Base-by-base conservation (phyloP, 169 alveolate genomes). In the Cytauxzoon felis region DNA sequence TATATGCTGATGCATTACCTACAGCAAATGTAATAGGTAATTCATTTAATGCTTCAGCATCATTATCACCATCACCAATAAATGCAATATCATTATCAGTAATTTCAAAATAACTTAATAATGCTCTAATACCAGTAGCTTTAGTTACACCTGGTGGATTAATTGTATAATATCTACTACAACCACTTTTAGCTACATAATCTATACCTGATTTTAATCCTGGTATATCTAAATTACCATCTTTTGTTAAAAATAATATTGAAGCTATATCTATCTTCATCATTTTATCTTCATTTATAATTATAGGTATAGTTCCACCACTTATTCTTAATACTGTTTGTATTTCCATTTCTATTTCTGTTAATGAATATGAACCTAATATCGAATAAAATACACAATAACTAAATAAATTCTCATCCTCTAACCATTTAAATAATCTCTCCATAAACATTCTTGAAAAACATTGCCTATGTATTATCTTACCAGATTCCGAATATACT, bases 21-120 rank as follows among this genome's bases (percentile, higher is more conserved):
- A 70, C 75, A 19, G 82, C 82, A 49, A 42, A 70, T 6, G 82
- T 61, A 23, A 16, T 13, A 9, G 45, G 19, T 8, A 47, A 27
- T 16, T 34, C 27, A 42, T 60, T 24, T 61, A 70, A 7, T 26
- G 59, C 56, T 32, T 70, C 82, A 2, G 54, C 40, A 32, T 70
- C 82, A 33, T 70, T 70, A 3, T 24, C 19, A 2, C 82, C 82
- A 21, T 70, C 71, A 11, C 82, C 82, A 5, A 70, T 70, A 45
- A 40, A 64, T n/a, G 43, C 78, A 26, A 66, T 48, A 7, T 76
- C 78, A 26, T 33, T 57, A 9, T 66, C 62, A 9, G 75, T 32
- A 13, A 36, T 62, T 6, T 61, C 75, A 8, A 59, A 16, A 16
- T 52, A 24, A 7, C 33, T 7, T 27, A 76, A 42, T 23, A 76